Evolutionary conservation across 2,329 filamentous ascomycete genomes (phyloP).

Genomic region (Daldinia sp.): DNA sequence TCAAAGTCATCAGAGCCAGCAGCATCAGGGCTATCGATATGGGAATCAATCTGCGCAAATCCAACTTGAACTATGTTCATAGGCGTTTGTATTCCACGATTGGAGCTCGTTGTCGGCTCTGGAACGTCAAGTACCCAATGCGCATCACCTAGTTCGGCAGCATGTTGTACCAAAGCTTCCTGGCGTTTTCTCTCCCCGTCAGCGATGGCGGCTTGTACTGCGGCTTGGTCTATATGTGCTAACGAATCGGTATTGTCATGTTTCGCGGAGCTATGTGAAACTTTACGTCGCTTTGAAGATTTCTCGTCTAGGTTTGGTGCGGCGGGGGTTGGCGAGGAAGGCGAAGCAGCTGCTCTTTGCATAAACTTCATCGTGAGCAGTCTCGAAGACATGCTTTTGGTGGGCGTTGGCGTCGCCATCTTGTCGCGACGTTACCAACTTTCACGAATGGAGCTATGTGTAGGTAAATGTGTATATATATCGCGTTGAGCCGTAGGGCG

Average conservation of each 20-base stretch:
- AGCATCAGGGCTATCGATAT: conserved; percentile 37
- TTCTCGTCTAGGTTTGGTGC: conserved; percentile 58
- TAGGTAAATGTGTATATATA: neutral
- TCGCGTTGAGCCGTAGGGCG: neutral
- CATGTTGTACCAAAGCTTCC: conserved; percentile 67
- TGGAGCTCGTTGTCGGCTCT: conserved; percentile 45
- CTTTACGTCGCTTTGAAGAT: conserved; percentile 71
- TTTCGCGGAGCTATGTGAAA: conserved; percentile 47
- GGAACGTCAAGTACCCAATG: conserved; percentile 76
- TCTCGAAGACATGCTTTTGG: conserved; percentile 82
- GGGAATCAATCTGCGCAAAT: conserved; percentile 54
- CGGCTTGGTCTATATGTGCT: conserved; percentile 60
- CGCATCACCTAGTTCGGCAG: conserved; percentile 71
- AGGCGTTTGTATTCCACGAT: conserved; percentile 48
- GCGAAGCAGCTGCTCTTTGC: conserved; percentile 81
- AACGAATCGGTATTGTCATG: conserved; percentile 52
- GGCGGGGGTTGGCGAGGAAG: conserved; percentile 51
- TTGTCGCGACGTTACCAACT: conserved; percentile 21
- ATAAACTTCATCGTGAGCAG: conserved; percentile 98
- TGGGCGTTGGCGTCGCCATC: conserved; percentile 63
- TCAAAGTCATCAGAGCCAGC: conserved; percentile 38
- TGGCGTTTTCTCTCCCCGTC: conserved; percentile 73
- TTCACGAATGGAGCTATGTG: neutral
- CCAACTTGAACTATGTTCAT: conserved; percentile 69
- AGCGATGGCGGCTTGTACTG: conserved; percentile 69